These are phyloP conservation scores for Blastobotrys arbuscula DNA, from an alignment of 1,139 yeast genomes.

Conservation along the genomic window DNA sequence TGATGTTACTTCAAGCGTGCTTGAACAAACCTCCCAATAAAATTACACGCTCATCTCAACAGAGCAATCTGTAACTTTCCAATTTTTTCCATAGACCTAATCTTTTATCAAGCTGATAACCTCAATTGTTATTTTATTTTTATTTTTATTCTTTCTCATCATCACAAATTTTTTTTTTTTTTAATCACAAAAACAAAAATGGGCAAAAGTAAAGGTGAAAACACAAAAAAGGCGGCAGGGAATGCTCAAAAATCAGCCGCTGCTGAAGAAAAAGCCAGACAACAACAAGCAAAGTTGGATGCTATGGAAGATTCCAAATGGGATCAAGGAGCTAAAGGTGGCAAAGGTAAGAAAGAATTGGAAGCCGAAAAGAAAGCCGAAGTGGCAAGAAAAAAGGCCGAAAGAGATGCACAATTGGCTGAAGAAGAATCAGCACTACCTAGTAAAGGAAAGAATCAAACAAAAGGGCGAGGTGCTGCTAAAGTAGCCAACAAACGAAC, in stretches of 20 bases:
- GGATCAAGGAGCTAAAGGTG: conserved; percentile 69
- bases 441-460: conserved; percentile 44
- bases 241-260: conserved; percentile 66
- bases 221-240: conserved; percentile 62
- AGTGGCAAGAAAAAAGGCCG: conserved; percentile 39
- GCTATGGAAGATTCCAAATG: conserved; percentile 60
- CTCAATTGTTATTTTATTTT: no score
- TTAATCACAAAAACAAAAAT: conserved; percentile 20
- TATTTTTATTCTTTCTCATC: no score
- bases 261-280: conserved; percentile 57
- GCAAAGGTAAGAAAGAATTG: conserved; percentile 61
- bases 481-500: conserved; percentile 59
- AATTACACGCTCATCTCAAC: no score
- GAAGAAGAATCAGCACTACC: conserved; percentile 66
- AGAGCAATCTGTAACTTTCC: no score
- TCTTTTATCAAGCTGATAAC: no score
- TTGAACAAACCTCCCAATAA: no score
- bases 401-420: conserved; percentile 40
- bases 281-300: conserved; percentile 43
- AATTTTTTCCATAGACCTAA: no score
- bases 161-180: conserved; percentile 2
- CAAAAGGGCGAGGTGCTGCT: conserved; percentile 65
- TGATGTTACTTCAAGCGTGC: no score
- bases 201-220: conserved; percentile 54
- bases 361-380: conserved; percentile 38